Conservation (phyloP, 192 early-diverging fungal species). For the Dissophora globulifera region DNA sequence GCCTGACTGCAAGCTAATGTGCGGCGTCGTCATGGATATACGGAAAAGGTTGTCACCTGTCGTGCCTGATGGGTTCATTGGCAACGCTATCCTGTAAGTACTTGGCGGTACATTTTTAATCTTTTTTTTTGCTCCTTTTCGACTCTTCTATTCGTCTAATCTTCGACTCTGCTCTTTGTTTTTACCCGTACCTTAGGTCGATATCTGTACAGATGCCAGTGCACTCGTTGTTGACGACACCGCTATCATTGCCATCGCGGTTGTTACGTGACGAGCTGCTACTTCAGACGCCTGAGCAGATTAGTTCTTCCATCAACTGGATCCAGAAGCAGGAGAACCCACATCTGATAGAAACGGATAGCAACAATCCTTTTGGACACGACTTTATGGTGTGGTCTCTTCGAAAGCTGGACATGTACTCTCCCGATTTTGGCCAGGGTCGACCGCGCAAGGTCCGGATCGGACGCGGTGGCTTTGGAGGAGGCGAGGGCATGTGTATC, state of each 20-base stretch:
- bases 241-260: constrained; percentile 42
- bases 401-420: constrained; percentile 43
- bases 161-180: too few relatives aligned
- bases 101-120: too few relatives aligned
- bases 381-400: constrained; percentile 54
- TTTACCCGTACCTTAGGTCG: constrained; percentile 10
- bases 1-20: constrained; percentile 52
- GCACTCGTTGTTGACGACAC: constrained; percentile 47
- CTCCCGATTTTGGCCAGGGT: constrained; percentile 37
- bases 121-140: too few relatives aligned
- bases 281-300: constrained; percentile 42
- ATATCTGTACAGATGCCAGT: constrained; percentile 53
- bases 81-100: constrained; percentile 49
- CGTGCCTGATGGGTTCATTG: constrained; percentile 37
- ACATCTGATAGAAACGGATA: constrained; percentile 39
- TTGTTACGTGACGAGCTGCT: constrained; percentile 39
- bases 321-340: constrained; percentile 45
- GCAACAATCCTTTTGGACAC: constrained; percentile 40
- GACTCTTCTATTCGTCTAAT: too few relatives aligned
- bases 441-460: constrained; percentile 31
- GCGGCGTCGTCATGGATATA: constrained; percentile 50
- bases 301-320: constrained; percentile 33
- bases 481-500: constrained; percentile 50
- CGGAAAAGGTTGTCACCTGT: constrained; percentile 21
- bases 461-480: constrained; percentile 44